These are phyloP conservation scores for Daldinia caldariorum DNA, from an alignment of 495 filamentous ascomycete genomes.

Conservation along the genomic window DNA sequence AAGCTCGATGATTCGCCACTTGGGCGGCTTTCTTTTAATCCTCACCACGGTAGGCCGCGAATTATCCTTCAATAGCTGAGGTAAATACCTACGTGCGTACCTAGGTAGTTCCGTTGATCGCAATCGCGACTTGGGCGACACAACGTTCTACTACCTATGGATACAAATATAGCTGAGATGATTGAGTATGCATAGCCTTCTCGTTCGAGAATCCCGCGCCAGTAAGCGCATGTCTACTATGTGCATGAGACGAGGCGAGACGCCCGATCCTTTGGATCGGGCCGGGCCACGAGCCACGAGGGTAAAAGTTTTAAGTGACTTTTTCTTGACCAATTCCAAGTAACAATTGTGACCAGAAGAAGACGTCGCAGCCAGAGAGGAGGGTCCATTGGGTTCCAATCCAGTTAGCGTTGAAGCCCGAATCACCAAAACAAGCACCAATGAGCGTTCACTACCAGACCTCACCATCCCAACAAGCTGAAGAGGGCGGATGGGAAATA, in stretches of 20 bases:
- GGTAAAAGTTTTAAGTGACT: conserved; percentile 21
- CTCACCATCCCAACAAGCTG: conserved; percentile 21
- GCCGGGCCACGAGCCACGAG: conserved; percentile 44
- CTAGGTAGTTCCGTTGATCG: conserved; percentile 11
- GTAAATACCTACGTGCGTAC: conserved; percentile 13
- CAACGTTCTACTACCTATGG: conserved; percentile 8
- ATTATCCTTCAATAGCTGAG: conserved; percentile 9
- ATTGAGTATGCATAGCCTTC: conserved; percentile 13
- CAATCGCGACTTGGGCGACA: conserved; percentile 21
- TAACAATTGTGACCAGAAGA: conserved; percentile 35
- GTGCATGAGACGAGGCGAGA: conserved; percentile 37
- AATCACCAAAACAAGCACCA: conserved; percentile 38
- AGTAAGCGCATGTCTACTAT: conserved; percentile 10
- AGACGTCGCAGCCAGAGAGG: conserved; percentile 24
- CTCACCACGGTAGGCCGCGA: conserved; percentile 32
- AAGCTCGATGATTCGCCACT: conserved; percentile 36
- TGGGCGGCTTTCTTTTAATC: conserved; percentile 27
- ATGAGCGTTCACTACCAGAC: conserved; percentile 29
- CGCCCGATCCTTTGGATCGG: conserved; percentile 42
- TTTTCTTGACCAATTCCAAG: conserved; percentile 36
- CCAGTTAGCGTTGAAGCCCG: conserved; percentile 45
- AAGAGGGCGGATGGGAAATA: conserved; percentile 23
- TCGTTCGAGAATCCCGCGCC: conserved; percentile 8
- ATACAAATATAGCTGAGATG: conserved; percentile 15
- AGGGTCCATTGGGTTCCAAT: conserved; percentile 42